Evolutionary conservation across 495 filamentous ascomycete genomes (phyloP), one percentile per base, ranked within the genome.

Genomic region (Niebla homalea): DNA sequence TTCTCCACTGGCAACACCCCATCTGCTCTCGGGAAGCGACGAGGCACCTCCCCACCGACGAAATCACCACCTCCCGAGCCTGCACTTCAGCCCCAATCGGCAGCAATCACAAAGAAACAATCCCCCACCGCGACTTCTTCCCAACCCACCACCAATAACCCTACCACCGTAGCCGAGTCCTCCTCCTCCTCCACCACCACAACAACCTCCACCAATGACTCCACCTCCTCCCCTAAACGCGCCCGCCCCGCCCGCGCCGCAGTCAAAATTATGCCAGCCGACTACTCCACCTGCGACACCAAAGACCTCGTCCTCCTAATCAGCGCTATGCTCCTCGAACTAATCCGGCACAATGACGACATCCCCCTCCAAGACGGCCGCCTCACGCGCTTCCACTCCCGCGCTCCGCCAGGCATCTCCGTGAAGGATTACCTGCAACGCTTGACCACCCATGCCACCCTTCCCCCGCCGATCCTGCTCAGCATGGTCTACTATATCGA

Each of bases 401-500:
- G 89, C 60, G 89, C 92, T 4, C 86, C 92, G 2, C 92, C 92
- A 6, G 89, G 85, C 43, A 98, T 98, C 36, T 93, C 87, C 43
- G 89, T 98, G 16, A 69, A 77, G 35, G 92, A 97, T 61, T 98
- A 98, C 64, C 74, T 98, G 6, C 82, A 89, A 58, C 83, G 92
- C 49, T 73, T 98, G 16, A 89, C 92, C 11, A 89, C 88, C 42
- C 92, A 98, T 64, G 92, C 92, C 23, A 94, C 89, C 1, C 76
- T 98, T 1, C 85, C 85, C 6, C 89, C 92, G 5, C 89, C 92
- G 5, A 85, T 98, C 48, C 76, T 98, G n/a, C 76, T 98, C n/a
- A 89, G 87, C 53, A 98, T 98, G 89, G 92, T 98, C 47, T 97
- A 90, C 62, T 98, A 98, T 61, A 96, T 98, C 52, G 93, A 98